Conservation (phyloP, 1,139 yeast species). For the Barnettozyma hawaiiensis region DNA sequence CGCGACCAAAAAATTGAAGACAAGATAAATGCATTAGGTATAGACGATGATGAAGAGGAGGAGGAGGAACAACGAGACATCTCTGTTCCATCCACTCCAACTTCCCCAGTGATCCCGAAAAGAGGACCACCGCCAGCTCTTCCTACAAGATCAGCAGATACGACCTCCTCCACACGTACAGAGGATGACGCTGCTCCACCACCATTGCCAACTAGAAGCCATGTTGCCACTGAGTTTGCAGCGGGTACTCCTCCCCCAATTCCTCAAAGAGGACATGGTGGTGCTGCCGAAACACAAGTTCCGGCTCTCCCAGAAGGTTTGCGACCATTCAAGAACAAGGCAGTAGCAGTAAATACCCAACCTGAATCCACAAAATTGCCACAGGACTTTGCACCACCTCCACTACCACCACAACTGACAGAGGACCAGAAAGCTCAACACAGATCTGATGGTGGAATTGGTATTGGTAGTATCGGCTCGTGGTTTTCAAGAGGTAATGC, state of each 20-base stretch:
- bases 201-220: constrained; percentile 11
- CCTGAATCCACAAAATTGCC: constrained; percentile 6
- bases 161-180: background rate
- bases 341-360: constrained; percentile 7
- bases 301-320: constrained; percentile 2
- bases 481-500: constrained; percentile 20
- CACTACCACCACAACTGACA: constrained; percentile 25
- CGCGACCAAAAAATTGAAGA: constrained; percentile 9
- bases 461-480: constrained; percentile 12
- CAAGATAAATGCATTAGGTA: constrained; percentile 4
- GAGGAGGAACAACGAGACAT: background rate
- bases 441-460: constrained; percentile 7
- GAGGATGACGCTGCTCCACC: constrained; percentile 10
- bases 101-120: constrained; percentile 1
- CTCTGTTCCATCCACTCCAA: background rate
- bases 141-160: constrained; percentile 5
- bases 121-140: constrained; percentile 8
- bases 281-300: no score
- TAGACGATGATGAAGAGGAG: background rate
- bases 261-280: constrained; percentile 11
- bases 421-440: constrained; percentile 21
- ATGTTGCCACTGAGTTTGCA: constrained; percentile 1
- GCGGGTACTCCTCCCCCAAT: constrained; percentile 27
- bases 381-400: constrained; percentile 22
- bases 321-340: constrained; percentile 9